A percentile compares a stretch with the other conserved stretches of the same genome.
Conservation (phyloP, 2,329 filamentous ascomycete species). For the Passalora sequoiae region DNA sequence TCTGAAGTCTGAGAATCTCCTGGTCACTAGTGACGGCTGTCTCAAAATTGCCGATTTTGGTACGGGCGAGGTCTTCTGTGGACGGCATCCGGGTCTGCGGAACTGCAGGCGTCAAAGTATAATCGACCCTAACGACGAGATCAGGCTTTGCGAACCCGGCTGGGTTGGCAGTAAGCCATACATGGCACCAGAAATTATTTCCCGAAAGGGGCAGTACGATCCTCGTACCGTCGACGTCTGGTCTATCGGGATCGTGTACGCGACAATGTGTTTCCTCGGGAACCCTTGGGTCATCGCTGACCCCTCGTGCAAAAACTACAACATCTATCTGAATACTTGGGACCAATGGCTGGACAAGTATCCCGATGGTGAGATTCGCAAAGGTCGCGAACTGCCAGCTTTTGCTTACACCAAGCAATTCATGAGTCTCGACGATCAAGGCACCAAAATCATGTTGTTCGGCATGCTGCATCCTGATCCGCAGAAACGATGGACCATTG, state of each 20-base stretch:
- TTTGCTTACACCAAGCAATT: constrained; percentile 67
- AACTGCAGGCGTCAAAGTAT: constrained; percentile 50
- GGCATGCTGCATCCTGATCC: constrained; percentile 82
- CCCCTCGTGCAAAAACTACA: constrained; percentile 52
- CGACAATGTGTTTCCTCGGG: constrained; percentile 67
- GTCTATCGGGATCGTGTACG: constrained; percentile 77
- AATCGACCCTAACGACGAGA: constrained; percentile 65
- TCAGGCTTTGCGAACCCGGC: constrained; percentile 69
- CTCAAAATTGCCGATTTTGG: constrained; percentile 92
- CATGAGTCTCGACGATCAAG: constrained; percentile 58
- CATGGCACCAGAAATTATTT: constrained; percentile 78
- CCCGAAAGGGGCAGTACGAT: constrained; percentile 63
- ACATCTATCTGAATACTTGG: constrained; percentile 63
- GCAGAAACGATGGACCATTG: constrained; percentile 62
- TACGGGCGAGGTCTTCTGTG: constrained; percentile 78
- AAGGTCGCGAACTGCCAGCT: constrained; percentile 29
- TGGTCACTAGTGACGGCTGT: constrained; percentile 72
- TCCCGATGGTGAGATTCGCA: constrained; percentile 49
- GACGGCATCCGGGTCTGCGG: constrained; percentile 71
- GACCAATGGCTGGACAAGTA: constrained; percentile 59
- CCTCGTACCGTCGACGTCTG: constrained; percentile 78
- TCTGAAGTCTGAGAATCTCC: constrained; percentile 82
- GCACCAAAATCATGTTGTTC: constrained; percentile 65
- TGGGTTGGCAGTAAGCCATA: constrained; percentile 83
- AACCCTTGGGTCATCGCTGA: constrained; percentile 70